These are phyloP conservation scores for Cladosporium velox DNA, from an alignment of 2,329 filamentous ascomycete genomes.

Conservation along the genomic window DNA sequence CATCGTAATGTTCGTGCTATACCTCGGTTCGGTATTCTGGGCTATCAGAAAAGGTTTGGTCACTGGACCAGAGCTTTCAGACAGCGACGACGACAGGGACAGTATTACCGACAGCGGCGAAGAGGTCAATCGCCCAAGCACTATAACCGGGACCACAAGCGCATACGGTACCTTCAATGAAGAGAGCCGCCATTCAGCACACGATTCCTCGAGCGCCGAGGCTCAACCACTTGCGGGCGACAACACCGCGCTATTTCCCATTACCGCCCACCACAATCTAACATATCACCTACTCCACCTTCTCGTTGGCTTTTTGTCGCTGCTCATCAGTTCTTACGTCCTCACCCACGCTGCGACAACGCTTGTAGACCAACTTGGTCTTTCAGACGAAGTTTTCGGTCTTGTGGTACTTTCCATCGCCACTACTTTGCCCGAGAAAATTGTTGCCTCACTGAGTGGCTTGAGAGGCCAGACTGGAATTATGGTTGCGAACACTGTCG, in stretches of 20 bases:
- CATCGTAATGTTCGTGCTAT: slow-evolving; percentile 43
- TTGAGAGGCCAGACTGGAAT: slow-evolving; percentile 51
- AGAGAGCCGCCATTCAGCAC: neutral
- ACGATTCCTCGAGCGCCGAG: neutral
- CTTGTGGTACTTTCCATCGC: slow-evolving; percentile 53
- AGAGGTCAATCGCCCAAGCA: neutral
- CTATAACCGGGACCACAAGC: neutral
- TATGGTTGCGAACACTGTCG: slow-evolving; percentile 55
- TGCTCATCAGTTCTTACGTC: slow-evolving; percentile 52
- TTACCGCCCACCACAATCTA: slow-evolving; percentile 25
- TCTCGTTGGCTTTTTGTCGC: slow-evolving; percentile 45
- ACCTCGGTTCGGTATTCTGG: slow-evolving; percentile 48
- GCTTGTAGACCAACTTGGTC: slow-evolving; percentile 44
- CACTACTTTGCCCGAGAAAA: slow-evolving; percentile 58
- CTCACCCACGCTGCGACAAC: slow-evolving; percentile 49
- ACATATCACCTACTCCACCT: slow-evolving; percentile 47
- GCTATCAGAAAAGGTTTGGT: slow-evolving; percentile 50
- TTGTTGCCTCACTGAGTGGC: slow-evolving; percentile 53
- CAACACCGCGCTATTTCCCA: neutral
- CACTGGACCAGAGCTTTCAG: slow-evolving; percentile 45
- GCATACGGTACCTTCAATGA: neutral
- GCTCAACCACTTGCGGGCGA: neutral
- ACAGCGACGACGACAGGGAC: slow-evolving; percentile 39
- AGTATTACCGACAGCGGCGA: slow-evolving; percentile 33
- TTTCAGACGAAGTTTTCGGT: slow-evolving; percentile 52